Evolutionary conservation across 257 asterid genomes (phyloP).

Genomic region (Jacaranda copaia): DNA sequence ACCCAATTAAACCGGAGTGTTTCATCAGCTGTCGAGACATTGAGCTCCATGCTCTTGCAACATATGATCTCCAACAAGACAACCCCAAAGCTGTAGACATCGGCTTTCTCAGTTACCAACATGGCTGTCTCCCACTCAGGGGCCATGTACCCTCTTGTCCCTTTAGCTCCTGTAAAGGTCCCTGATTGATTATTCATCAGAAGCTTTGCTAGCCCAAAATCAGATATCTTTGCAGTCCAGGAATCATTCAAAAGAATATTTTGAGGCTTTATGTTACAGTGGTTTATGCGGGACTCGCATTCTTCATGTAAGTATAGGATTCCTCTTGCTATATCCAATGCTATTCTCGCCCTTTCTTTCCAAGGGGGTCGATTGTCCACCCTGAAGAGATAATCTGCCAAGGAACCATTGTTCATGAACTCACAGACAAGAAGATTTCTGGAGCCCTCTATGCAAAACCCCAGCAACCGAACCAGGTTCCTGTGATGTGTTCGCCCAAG

Average conservation of each 20-base stretch:
- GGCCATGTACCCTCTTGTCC: neutral
- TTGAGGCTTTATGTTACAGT: constrained; percentile 25
- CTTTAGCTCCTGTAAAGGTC: constrained; percentile 22
- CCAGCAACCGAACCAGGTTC: constrained; percentile 14
- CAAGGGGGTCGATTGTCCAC: constrained; percentile 2
- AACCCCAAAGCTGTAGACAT: neutral
- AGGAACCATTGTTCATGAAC: constrained; percentile 1
- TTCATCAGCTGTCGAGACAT: neutral
- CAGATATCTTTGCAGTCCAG: constrained; percentile 20
- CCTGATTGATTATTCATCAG: constrained; percentile 16
- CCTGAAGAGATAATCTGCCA: constrained; percentile 19
- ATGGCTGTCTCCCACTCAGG: constrained; percentile 6
- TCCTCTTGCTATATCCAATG: constrained; percentile 6
- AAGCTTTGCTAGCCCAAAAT: constrained; percentile 17
- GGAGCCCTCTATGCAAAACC: constrained; percentile 11
- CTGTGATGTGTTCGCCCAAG: constrained; percentile 18
- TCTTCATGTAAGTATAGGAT: constrained; percentile 11
- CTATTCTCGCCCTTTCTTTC: constrained; percentile 4
- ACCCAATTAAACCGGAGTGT: neutral
- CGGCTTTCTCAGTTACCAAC: constrained; percentile 14
- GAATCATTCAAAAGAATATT: constrained; percentile 12
- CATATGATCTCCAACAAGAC: constrained; percentile 17
- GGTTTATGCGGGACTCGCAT: constrained; percentile 18
- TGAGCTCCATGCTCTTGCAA: neutral
- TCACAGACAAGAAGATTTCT: constrained; percentile 16